phyloP scores from a whole-genome alignment of 441 rosid species.

The Biscutella laevigata region DNA sequence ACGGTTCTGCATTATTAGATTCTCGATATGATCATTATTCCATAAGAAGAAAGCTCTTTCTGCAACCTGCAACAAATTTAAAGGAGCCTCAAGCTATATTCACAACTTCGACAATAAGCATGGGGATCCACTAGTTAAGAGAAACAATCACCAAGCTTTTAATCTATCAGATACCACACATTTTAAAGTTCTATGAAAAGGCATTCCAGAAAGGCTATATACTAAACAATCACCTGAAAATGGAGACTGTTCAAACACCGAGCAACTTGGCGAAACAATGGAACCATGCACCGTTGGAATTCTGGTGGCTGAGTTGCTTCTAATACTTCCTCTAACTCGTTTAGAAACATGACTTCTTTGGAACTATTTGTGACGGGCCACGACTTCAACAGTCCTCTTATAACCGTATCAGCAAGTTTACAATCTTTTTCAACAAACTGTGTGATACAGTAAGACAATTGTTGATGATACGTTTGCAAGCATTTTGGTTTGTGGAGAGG shows the following conservation, averaged over 20 bases:
- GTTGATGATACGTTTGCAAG: constrained; percentile 66
- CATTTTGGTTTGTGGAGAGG: constrained; percentile 73
- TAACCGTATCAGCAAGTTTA: constrained; percentile 60
- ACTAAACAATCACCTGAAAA: constrained; percentile 44
- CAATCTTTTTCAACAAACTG: constrained; percentile 73
- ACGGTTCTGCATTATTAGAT: constrained; percentile 52
- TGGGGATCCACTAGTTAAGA: background rate
- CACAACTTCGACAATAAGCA: background rate
- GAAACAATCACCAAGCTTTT: background rate
- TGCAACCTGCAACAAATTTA: constrained; percentile 46
- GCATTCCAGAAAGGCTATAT: background rate
- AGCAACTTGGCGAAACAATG: constrained; percentile 55
- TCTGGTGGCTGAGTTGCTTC: constrained; percentile 69
- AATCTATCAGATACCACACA: background rate
- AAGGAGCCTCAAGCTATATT: background rate
- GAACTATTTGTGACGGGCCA: constrained; percentile 72
- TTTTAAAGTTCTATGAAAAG: background rate
- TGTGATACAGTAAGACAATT: constrained; percentile 52
- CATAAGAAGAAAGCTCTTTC: constrained; percentile 69
- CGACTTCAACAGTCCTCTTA: constrained; percentile 54
- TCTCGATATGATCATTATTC: constrained; percentile 77
- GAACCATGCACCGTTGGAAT: constrained; percentile 59
- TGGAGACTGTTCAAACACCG: constrained; percentile 63
- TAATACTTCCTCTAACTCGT: constrained; percentile 61
- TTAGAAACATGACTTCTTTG: constrained; percentile 62